These are phyloP conservation scores for Skeletonema costatum DNA, from an alignment of 108 stramenopile species.

Conservation along the genomic window DNA sequence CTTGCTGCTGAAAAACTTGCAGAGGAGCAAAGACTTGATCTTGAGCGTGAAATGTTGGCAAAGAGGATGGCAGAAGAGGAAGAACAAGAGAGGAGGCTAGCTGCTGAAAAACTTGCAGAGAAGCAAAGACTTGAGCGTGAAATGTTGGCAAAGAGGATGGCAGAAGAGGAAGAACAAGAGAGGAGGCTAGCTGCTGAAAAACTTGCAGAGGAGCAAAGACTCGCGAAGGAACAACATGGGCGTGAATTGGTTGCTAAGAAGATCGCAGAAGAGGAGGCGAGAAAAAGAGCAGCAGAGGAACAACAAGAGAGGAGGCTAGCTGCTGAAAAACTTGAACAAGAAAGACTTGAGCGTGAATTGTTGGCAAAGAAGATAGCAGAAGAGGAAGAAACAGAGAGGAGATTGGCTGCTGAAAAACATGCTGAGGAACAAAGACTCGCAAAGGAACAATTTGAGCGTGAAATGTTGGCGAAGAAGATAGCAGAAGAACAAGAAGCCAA, in stretches of 20 bases:
- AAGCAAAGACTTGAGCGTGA: background rate
- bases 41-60: background rate
- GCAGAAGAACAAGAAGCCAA: background rate
- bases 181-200: background rate
- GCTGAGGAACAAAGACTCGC: conserved; percentile 5
- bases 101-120: background rate
- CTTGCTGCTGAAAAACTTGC: background rate
- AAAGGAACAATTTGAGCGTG: background rate
- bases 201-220: conserved; percentile 4
- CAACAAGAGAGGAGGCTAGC: background rate
- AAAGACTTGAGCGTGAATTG: conserved; percentile 5
- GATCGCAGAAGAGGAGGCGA: background rate
- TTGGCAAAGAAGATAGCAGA: conserved; percentile 4
- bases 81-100: background rate
- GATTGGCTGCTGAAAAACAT: background rate
- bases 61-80: background rate
- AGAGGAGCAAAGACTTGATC: conserved; percentile 2
- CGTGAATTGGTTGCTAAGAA: background rate
- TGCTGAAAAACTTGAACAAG: conserved; percentile 1
- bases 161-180: conserved; percentile 2
- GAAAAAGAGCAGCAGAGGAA: background rate
- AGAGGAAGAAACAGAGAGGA: conserved; percentile 12
- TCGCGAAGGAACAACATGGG: background rate
- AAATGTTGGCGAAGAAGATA: background rate
- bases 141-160: background rate